Evolutionary conservation across 768 basidiomycete species (phyloP).

Genomic region (Boletus tylopilopsis): DNA sequence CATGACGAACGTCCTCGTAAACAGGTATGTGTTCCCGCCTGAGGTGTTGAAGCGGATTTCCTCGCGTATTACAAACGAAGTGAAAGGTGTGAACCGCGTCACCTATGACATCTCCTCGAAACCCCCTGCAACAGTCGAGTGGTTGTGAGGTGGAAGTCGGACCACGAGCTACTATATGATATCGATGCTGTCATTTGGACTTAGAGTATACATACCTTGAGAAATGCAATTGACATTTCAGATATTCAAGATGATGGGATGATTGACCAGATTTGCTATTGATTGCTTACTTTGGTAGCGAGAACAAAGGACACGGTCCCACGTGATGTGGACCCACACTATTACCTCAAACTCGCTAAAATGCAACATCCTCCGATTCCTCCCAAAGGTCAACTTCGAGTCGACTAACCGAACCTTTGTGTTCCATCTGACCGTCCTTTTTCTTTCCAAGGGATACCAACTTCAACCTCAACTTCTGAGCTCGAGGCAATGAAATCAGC

Average conservation of each 20-base stretch:
- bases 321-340: conserved; percentile 1
- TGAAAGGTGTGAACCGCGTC: conserved; percentile 92
- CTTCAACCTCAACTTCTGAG: neutral
- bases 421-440: neutral
- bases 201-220: too few species aligned
- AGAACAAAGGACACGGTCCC: neutral
- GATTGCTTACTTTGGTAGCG: too few species aligned
- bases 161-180: too few species aligned
- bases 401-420: neutral
- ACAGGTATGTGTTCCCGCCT: conserved; percentile 92
- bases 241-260: too few species aligned
- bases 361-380: conserved; percentile 7
- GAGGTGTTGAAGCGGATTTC: conserved; percentile 88
- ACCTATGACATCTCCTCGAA: conserved; percentile 97
- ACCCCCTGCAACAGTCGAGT: conserved; percentile 73
- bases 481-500: conserved; percentile 14
- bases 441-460: conserved; percentile 4
- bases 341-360: conserved; percentile 1
- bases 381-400: conserved; percentile 5
- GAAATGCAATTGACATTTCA: too few species aligned
- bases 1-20: neutral
- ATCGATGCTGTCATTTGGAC: too few species aligned
- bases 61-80: conserved; percentile 97
- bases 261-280: too few species aligned
- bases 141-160: conserved; percentile 30